Conservation (phyloP, 495 filamentous ascomycete species). For the Aspergillus asperescens region DNA sequence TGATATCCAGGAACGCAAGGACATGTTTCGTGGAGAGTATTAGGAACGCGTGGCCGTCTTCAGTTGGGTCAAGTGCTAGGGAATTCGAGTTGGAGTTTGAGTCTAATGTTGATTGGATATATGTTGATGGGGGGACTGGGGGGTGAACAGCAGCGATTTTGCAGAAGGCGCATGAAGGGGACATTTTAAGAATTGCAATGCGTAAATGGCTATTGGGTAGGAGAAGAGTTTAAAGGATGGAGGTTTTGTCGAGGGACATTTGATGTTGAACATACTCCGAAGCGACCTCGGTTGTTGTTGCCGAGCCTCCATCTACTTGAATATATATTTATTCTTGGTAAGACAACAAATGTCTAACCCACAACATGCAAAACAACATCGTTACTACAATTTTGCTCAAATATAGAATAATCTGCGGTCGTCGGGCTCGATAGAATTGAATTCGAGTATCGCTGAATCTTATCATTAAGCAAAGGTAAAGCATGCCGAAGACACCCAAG, state of each 20-base stretch:
- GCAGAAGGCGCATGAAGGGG: slow-evolving; percentile 33
- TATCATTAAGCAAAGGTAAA: slow-evolving; percentile 28
- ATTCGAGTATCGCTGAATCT: slow-evolving; percentile 7
- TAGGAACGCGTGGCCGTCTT: slow-evolving; percentile 50
- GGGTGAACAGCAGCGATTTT: slow-evolving; percentile 40
- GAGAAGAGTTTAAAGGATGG: neutral
- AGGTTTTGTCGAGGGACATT: neutral
- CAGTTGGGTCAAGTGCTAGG: neutral
- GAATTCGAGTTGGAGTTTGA: neutral
- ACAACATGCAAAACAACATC: neutral
- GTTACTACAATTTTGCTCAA: too few relatives aligned
- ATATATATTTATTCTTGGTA: neutral
- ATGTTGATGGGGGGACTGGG: slow-evolving; percentile 33
- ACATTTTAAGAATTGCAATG: neutral
- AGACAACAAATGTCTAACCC: neutral
- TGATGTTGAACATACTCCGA: neutral
- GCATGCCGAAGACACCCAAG: slow-evolving; percentile 29
- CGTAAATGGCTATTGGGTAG: neutral
- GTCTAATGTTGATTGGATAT: slow-evolving; percentile 18
- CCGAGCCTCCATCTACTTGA: neutral
- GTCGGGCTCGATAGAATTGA: neutral
- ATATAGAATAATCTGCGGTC: too few relatives aligned
- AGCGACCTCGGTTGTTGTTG: neutral
- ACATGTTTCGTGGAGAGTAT: slow-evolving; percentile 67
- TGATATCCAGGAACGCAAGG: slow-evolving; percentile 84